Evolutionary conservation across 1,139 yeast species (phyloP).

Genomic region (Hyphopichia buzzinii): DNA sequence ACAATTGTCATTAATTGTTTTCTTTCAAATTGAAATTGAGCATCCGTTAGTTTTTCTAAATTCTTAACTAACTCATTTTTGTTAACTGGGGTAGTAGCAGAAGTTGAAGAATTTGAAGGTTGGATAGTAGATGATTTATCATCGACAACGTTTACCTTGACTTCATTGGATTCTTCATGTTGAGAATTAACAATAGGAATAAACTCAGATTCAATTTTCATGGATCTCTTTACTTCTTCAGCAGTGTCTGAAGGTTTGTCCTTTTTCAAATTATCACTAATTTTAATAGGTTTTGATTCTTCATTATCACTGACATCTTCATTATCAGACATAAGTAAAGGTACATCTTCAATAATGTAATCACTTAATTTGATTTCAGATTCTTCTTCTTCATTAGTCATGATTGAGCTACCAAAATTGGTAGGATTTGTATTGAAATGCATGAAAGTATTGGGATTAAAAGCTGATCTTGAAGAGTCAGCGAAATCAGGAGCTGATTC

Average conservation of each 20-base stretch:
- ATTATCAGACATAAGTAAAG: conserved; percentile 29
- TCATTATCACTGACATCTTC: conserved; percentile 29
- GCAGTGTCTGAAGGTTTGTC: conserved; percentile 10
- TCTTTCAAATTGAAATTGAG: conserved; percentile 17
- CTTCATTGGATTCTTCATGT: not conserved
- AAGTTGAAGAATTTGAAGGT: not conserved
- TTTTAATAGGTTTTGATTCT: conserved; percentile 5
- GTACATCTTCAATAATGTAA: conserved; percentile 20
- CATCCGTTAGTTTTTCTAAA: conserved; percentile 5
- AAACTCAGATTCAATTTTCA: conserved; percentile 7
- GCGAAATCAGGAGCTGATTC: not conserved
- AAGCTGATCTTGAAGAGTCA: conserved; percentile 3
- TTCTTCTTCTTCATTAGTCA: conserved; percentile 3
- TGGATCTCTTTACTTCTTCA: conserved; percentile 16
- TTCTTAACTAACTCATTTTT: not conserved
- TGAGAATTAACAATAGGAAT: not conserved
- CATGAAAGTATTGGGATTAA: conserved; percentile 6
- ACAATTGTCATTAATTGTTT: conserved; percentile 43
- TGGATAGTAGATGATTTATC: not conserved
- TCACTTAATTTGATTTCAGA: conserved; percentile 4
- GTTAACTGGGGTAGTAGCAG: conserved; percentile 2
- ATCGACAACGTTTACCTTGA: not conserved
- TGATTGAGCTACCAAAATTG: not conserved
- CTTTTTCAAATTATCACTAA: not conserved
- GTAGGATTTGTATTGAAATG: conserved; percentile 2